These are phyloP conservation scores for Ilyonectria destructans DNA, from an alignment of 2,329 filamentous ascomycete species.

Conservation along the genomic window DNA sequence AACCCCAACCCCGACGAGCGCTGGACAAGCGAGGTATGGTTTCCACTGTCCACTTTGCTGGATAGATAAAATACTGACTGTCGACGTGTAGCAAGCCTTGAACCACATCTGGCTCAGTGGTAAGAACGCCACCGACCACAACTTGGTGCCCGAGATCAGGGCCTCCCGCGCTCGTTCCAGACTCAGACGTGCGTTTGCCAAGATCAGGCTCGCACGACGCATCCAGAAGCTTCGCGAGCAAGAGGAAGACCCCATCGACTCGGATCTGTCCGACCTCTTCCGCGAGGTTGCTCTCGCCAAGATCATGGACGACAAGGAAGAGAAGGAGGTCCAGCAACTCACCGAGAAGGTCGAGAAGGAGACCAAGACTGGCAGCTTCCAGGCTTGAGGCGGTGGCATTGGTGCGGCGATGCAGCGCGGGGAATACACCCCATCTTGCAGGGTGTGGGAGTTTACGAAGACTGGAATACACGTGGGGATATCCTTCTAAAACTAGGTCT, in stretches of 20 bases:
- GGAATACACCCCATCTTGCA: neutral
- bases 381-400: constrained; percentile 30
- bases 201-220: constrained; percentile 95
- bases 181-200: constrained; percentile 93
- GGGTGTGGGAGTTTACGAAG: constrained; percentile 8
- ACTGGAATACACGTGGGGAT: constrained; percentile 14
- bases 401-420: constrained; percentile 4
- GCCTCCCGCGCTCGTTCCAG: constrained; percentile 93
- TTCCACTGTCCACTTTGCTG: constrained; percentile 12
- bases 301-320: constrained; percentile 83
- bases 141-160: constrained; percentile 96
- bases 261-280: constrained; percentile 79
- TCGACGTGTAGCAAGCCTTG: constrained; percentile 75
- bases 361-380: constrained; percentile 55
- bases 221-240: constrained; percentile 96
- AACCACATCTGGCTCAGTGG: constrained; percentile 92
- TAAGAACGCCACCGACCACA: constrained; percentile 93
- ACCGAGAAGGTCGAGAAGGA: constrained; percentile 72
- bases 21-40: constrained; percentile 80
- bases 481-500: constrained; percentile 23
- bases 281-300: constrained; percentile 95
- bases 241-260: constrained; percentile 84
- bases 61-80: constrained; percentile 38
- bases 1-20: constrained; percentile 85
- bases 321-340: constrained; percentile 82